Evolutionary conservation across 345 rosid species (phyloP), one percentile per base, ranked within the genome.

Genomic region (Eucalyptus globulus): DNA sequence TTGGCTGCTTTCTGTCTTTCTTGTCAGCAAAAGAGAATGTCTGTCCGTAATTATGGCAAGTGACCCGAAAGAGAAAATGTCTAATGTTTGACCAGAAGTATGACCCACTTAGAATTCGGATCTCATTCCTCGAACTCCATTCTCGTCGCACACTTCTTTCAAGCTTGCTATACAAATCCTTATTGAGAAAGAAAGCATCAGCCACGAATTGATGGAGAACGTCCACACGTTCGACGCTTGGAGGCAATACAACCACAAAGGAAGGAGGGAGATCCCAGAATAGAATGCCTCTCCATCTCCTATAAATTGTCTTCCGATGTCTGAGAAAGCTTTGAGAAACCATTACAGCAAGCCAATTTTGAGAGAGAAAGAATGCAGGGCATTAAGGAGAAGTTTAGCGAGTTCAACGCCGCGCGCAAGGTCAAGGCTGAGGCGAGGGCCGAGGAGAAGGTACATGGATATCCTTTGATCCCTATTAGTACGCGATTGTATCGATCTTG

Each of bases 401-500:
- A 95, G 27, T 87, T 95, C 89, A 91, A 72, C 85, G 67, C 72
- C 60, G 89, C 89, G 90, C 94, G 90, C 88, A 94, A 93, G 93
- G 94, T 89, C 76, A 94, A 92, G 92, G 92, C 94, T 14, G 94
- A 93, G 8, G 95, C 95, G 27, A 94, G 72, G 91, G 94, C 94
- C 4, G 94, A 92, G 87, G 96, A 94, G 87, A 91, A 93, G 93
- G 95, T 93, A 72, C 81, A 19, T 10, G 45, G 45, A 19, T 72
- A 72, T 72, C 45, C 14, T 37, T 72, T 6, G 45, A 72, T 37
- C 45, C 81, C 26, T 11, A 17, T 19, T 19, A 37, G 45, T 19
- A 10, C 11, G 81, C 40, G 27, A 37, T 19, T 21, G 27, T 21
- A 6, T 21, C 47, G 22, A 76, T 37, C 83, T 60, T 60, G n/a